Evolutionary conservation across 2,329 filamentous ascomycete species (phyloP).

Genomic region (Xylaria multiplex): DNA sequence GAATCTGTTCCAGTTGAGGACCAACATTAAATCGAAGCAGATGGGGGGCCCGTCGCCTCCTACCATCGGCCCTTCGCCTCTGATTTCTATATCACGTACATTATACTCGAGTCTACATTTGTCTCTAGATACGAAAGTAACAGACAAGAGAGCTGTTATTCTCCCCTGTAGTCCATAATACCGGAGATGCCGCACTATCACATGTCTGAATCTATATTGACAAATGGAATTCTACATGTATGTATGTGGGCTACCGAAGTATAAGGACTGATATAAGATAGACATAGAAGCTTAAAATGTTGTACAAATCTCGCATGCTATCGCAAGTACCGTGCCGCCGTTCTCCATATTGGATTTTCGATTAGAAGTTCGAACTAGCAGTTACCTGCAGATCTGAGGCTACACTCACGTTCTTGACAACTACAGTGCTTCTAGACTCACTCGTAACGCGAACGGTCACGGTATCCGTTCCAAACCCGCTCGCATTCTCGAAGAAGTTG

Average conservation of each 20-base stretch:
- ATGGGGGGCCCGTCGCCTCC: not conserved
- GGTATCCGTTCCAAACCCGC: slow-evolving; percentile 64
- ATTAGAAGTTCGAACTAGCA: slow-evolving; percentile 41
- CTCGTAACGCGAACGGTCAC: slow-evolving; percentile 68
- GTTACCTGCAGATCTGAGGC: slow-evolving; percentile 40
- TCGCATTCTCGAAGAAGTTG: slow-evolving; percentile 70
- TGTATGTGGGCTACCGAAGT: slow-evolving; percentile 15
- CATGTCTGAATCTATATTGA: not conserved
- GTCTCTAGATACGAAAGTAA: not conserved
- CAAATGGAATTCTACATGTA: slow-evolving; percentile 10
- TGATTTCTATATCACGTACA: too few relatives aligned
- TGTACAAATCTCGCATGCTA: not conserved
- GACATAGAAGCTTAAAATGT: slow-evolving; percentile 22
- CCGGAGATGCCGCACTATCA: not conserved
- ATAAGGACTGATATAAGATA: slow-evolving; percentile 28
- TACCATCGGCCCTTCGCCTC: not conserved
- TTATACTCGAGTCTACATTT: not conserved
- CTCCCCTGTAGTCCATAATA: too few relatives aligned
- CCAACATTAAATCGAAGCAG: not conserved
- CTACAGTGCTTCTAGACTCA: slow-evolving; percentile 59
- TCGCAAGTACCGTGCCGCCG: slow-evolving; percentile 1
- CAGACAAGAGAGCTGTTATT: not conserved
- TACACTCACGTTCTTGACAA: slow-evolving; percentile 62
- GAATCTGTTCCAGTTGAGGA: not conserved
- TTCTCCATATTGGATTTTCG: not conserved